Base-by-base conservation (phyloP, 1,284 basidiomycete species). In the Leccinum pachyderme region DNA sequence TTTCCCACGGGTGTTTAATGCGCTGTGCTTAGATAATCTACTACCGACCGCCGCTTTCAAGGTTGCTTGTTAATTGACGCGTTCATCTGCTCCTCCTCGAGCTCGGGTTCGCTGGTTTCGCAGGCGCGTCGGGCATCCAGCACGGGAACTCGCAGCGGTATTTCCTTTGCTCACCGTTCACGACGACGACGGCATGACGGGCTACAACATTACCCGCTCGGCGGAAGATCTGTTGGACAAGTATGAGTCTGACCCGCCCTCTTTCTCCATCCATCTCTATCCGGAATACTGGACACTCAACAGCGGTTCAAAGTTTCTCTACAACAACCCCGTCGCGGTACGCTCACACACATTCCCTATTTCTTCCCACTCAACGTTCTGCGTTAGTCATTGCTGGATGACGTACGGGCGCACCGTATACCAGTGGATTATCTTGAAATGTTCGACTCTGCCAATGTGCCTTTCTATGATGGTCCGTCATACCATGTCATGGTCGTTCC, bases 361-460 rank as follows among this genome's bases (percentile, higher is more conserved):
- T 49, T 53, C 49, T 45, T 51, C 25, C 27, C 47, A 48, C 58
- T 45, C 49, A 56, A 44, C 37, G 25, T 48, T 49, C 51, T 31
- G 55, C 22, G 59, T 7, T 61, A 91, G 89, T 84, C 84, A 37
- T 69, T 92, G 7, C 73, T 92, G 35, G 90, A 92, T 61, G 89
- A 91, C 65, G 84, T 92, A 54, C 80, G 87, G 46, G 83, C 85
- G 8, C 82, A 87, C 62, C 79, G 87, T 45, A 90, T 92, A 76
- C 89, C 90, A 13, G 83, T 86, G 28, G 89, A 92, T 72, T 89
- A 89, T 66, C 75, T 91, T 7, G 85, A 89, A 60, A 72, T 90
- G 37, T 89, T 92, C 61, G 86, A 91, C 59, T 70, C 78, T 18
- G 81, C 82, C 7, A 77, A 77, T 53, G 77, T 90, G 3, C 86